These are phyloP conservation scores for Fusarium fracticaudum DNA, from an alignment of 2,329 filamentous ascomycete genomes.

Conservation along the genomic window DNA sequence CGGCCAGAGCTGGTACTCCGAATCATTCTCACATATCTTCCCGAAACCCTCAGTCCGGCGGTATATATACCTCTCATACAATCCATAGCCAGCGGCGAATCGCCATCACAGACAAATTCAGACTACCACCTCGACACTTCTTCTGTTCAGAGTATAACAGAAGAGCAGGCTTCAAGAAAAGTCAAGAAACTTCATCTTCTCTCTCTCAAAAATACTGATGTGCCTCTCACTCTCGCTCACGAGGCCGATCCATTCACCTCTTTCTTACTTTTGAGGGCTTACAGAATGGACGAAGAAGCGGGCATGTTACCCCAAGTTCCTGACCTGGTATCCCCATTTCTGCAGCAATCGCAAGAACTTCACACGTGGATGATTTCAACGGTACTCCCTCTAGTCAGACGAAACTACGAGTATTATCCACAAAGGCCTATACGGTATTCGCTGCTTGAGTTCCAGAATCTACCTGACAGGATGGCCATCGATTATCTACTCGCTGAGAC, in stretches of 20 bases:
- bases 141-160: conserved; percentile 65
- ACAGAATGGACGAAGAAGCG: conserved; percentile 75
- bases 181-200: conserved; percentile 71
- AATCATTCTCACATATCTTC: conserved; percentile 80
- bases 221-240: conserved; percentile 55
- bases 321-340: conserved; percentile 74
- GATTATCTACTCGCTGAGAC: conserved; percentile 69
- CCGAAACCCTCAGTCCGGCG: conserved; percentile 73
- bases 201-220: conserved; percentile 62
- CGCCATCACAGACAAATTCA: conserved; percentile 51
- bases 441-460: conserved; percentile 69
- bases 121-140: conserved; percentile 63
- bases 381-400: conserved; percentile 73
- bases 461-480: conserved; percentile 68
- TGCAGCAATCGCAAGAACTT: conserved; percentile 68
- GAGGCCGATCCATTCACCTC: conserved; percentile 65
- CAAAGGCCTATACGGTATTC: conserved; percentile 58
- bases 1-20: conserved; percentile 73
- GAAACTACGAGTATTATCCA: conserved; percentile 76
- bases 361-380: conserved; percentile 75
- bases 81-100: conserved; percentile 62
- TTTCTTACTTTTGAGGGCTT: conserved; percentile 75
- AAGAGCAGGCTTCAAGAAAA: conserved; percentile 71
- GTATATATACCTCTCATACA: conserved; percentile 70
- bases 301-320: conserved; percentile 76